Evolutionary conservation across 192 early-diverging fungal species (phyloP).

Genomic region (Coemansia sp.): DNA sequence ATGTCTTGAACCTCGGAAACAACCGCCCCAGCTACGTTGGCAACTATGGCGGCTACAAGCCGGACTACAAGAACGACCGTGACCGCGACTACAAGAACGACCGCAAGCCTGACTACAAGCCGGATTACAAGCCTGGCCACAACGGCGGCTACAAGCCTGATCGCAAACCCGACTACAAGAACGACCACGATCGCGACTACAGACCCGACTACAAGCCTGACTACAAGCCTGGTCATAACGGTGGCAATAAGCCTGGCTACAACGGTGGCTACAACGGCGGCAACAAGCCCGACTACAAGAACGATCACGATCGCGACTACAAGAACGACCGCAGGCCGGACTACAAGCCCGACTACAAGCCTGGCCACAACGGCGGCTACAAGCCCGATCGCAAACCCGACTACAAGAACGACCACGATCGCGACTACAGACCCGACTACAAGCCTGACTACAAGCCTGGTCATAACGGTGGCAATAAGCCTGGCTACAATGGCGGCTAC

Average conservation of each 20-base stretch:
- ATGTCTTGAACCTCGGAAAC: neutral
- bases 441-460: slow-evolving; percentile 2
- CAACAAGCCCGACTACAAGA: neutral
- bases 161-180: neutral
- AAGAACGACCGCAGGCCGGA: neutral
- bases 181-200: slow-evolving; percentile 11
- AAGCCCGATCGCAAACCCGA: slow-evolving; percentile 1
- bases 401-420: slow-evolving; percentile 6
- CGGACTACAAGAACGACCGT: slow-evolving; percentile 5
- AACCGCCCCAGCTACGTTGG: neutral
- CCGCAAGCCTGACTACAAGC: neutral
- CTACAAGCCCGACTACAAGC: neutral
- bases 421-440: slow-evolving; percentile 11
- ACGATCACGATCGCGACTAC: neutral
- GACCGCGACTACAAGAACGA: neutral
- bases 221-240: slow-evolving; percentile 1
- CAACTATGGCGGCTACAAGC: neutral
- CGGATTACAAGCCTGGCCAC: neutral
- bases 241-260: neutral
- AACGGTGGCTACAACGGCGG: neutral
- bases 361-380: slow-evolving; percentile 4
- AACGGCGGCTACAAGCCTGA: slow-evolving; percentile 6
- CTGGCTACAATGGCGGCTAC: neutral
- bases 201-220: slow-evolving; percentile 8
- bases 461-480: neutral